Conservation (phyloP, 257 asterid species). For the Mentha longifolia region DNA sequence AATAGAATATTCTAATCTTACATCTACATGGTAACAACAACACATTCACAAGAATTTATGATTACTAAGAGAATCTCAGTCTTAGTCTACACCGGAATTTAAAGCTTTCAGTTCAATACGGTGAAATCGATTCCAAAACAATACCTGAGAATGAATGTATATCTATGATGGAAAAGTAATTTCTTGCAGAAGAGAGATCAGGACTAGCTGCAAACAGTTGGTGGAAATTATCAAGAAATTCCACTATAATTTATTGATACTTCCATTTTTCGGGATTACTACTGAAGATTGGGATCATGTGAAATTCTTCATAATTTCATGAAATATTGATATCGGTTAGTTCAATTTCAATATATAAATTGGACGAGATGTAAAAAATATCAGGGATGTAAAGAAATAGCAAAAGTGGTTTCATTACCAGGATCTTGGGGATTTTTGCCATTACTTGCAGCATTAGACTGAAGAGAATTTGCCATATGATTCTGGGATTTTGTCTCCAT, state of each 20-base stretch:
- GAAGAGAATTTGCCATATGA: constrained; percentile 51
- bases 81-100: neutral
- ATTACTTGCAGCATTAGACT: constrained; percentile 52
- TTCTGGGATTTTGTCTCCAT: constrained; percentile 75
- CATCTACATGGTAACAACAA: constrained; percentile 9
- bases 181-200: no score
- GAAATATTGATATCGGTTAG: no score
- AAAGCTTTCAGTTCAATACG: neutral
- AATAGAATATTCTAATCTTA: constrained; percentile 21
- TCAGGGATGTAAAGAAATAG: neutral
- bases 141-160: neutral
- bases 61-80: neutral
- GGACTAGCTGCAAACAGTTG: no score
- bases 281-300: no score
- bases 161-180: neutral
- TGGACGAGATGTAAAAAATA: neutral
- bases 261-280: no score
- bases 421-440: constrained; percentile 58
- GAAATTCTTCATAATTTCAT: no score
- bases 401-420: constrained; percentile 47
- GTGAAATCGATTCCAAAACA: constrained; percentile 4
- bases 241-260: no score
- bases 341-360: neutral
- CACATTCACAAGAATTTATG: neutral
- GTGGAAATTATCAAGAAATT: no score